These are phyloP conservation scores for Metschnikowia borealis DNA, from an alignment of 805 yeast genomes.

Conservation along the genomic window DNA sequence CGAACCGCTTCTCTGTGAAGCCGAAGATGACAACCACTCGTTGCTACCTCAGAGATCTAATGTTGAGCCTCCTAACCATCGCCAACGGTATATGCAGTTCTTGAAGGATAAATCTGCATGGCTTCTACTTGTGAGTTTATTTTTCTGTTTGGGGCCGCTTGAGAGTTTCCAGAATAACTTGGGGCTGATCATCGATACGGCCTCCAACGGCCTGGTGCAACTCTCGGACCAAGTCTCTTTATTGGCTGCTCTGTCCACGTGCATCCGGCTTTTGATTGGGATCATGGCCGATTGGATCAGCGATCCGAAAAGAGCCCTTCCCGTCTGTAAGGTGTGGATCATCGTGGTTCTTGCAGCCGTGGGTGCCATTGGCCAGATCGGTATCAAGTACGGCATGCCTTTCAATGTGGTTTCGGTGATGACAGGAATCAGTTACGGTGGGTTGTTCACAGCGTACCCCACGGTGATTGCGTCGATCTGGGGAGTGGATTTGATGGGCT, in stretches of 20 bases:
- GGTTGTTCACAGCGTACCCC: conserved; percentile 81
- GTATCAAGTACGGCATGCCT: conserved; percentile 8
- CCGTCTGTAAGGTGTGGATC: conserved; percentile 33
- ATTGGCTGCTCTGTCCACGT: conserved; percentile 66
- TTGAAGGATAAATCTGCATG: conserved; percentile 59
- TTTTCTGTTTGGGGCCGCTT: conserved; percentile 74
- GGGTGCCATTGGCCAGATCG: conserved; percentile 33
- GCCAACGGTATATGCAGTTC: conserved; percentile 31
- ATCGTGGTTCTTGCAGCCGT: conserved; percentile 22
- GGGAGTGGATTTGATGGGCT: conserved; percentile 86
- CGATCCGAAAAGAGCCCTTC: conserved; percentile 23
- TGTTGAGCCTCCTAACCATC: conserved; percentile 38
- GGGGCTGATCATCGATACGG: conserved; percentile 61
- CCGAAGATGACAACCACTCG: conserved; percentile 13
- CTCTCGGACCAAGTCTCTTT: conserved; percentile 51
- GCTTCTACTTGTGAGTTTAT: conserved; percentile 56
- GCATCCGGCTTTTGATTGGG: conserved; percentile 65
- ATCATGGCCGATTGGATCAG: conserved; percentile 59
- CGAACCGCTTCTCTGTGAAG: conserved; percentile 14
- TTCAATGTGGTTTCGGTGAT: conserved; percentile 38
- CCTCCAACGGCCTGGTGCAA: conserved; percentile 20
- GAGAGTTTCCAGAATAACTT: conserved; percentile 82
- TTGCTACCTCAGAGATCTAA: conserved; percentile 30
- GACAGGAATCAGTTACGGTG: conserved; percentile 76
- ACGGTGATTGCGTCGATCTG: conserved; percentile 78